Evolutionary conservation across 768 basidiomycete species (phyloP).

Genomic region (Boletus fagicola): DNA sequence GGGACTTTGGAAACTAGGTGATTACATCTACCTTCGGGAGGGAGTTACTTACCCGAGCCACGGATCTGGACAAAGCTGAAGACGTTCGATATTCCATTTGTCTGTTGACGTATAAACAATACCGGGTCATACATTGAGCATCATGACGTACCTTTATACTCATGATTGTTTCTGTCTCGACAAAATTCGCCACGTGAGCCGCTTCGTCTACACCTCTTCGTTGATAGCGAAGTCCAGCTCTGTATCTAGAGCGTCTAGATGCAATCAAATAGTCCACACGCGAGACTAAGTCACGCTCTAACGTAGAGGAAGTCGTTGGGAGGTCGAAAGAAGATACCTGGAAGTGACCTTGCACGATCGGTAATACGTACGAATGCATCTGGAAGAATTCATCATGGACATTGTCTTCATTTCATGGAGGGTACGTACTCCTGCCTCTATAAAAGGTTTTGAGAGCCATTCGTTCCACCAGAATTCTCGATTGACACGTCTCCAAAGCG

Average conservation of each 20-base stretch:
- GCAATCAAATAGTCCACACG: constrained; percentile 77
- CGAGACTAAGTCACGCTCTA: constrained; percentile 38
- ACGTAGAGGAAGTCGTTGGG: constrained; percentile 38
- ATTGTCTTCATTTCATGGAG: background rate
- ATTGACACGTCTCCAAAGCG: constrained; percentile 90
- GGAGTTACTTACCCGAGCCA: constrained; percentile 68
- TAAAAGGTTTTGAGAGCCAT: constrained; percentile 76
- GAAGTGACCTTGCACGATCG: constrained; percentile 92
- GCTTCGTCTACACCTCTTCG: constrained; percentile 92
- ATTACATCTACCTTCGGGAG: background rate
- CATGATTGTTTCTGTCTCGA: constrained; percentile 91
- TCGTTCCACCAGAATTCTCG: constrained; percentile 97
- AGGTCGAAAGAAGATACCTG: constrained; percentile 71
- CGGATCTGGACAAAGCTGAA: constrained; percentile 90
- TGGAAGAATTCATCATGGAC: constrained; percentile 26
- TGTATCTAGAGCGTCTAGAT: constrained; percentile 82
- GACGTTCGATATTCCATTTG: constrained; percentile 70
- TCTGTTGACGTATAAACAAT: constrained; percentile 39
- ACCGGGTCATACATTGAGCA: background rate
- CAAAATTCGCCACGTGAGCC: constrained; percentile 93
- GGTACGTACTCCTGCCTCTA: constrained; percentile 76
- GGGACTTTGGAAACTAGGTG: constrained; percentile 56
- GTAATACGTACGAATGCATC: constrained; percentile 83
- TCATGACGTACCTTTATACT: constrained; percentile 61
- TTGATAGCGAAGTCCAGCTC: constrained; percentile 93